Percentiles rank a stretch among this genome's conserved stretches.
These are phyloP conservation scores for Ogataea paraovalis DNA, from an alignment of 805 yeast species.

Conservation along the genomic window DNA sequence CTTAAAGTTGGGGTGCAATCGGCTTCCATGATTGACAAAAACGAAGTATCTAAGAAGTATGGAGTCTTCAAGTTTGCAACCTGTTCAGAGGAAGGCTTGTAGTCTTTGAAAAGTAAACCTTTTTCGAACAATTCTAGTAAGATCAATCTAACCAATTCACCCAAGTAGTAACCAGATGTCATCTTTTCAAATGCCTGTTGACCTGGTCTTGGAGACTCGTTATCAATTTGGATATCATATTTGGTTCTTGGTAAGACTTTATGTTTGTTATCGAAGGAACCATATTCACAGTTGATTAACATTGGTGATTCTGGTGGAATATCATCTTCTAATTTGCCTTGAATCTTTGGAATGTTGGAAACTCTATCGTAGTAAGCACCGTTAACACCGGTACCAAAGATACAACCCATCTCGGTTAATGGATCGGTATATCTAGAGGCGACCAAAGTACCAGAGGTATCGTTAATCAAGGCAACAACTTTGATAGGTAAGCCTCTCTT, in stretches of 20 bases:
- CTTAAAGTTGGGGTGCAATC: slow-evolving; percentile 85
- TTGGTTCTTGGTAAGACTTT: slow-evolving; percentile 82
- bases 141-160: slow-evolving; percentile 83
- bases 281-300: slow-evolving; percentile 99
- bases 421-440: slow-evolving; percentile 94
- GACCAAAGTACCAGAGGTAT: slow-evolving; percentile 94
- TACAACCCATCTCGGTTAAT: slow-evolving; percentile 90
- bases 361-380: slow-evolving; percentile 92
- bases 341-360: slow-evolving; percentile 75
- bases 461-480: slow-evolving; percentile 93
- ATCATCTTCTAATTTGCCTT: slow-evolving; percentile 67
- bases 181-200: slow-evolving; percentile 97
- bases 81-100: slow-evolving; percentile 44
- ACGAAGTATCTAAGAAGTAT: slow-evolving; percentile 83
- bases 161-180: slow-evolving; percentile 96
- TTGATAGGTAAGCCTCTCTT: slow-evolving; percentile 71
- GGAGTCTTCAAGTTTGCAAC: slow-evolving; percentile 57
- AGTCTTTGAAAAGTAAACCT: slow-evolving; percentile 64
- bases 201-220: slow-evolving; percentile 92
- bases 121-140: slow-evolving; percentile 68
- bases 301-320: slow-evolving; percentile 65
- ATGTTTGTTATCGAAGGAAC: slow-evolving; percentile 95
- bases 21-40: slow-evolving; percentile 81
- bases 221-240: slow-evolving; percentile 79
- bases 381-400: slow-evolving; percentile 97